Evolutionary conservation across 495 filamentous ascomycete genomes (phyloP).

Genomic region (Parathielavia appendiculata): DNA sequence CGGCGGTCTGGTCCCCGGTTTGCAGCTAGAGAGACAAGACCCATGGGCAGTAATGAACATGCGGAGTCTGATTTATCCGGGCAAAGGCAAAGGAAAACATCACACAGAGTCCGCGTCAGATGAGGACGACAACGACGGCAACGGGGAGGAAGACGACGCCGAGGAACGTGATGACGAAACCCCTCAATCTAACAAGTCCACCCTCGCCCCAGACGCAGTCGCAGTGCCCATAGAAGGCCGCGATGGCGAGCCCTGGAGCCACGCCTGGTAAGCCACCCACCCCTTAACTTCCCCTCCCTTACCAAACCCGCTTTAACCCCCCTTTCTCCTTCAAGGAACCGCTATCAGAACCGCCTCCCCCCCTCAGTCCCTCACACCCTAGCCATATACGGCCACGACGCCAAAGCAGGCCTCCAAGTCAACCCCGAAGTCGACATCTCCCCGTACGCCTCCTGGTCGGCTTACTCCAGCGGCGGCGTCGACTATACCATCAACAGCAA

Average conservation of each 20-base stretch:
- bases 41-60: constrained; percentile 85
- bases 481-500: background rate
- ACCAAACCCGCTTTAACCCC: background rate
- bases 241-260: constrained; percentile 61
- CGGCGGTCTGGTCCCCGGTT: constrained; percentile 71
- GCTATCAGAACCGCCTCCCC: constrained; percentile 28
- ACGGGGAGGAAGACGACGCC: constrained; percentile 1
- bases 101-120: background rate
- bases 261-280: constrained; percentile 42
- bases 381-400: constrained; percentile 80
- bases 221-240: constrained; percentile 54
- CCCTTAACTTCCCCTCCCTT: background rate
- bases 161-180: constrained; percentile 1
- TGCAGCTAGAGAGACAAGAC: constrained; percentile 68
- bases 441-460: constrained; percentile 8
- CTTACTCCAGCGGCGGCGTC: background rate
- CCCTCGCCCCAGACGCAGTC: constrained; percentile 26
- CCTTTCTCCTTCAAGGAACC: constrained; percentile 22
- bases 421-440: constrained; percentile 32
- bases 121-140: background rate
- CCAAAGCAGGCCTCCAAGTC: constrained; percentile 58
- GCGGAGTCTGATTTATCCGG: constrained; percentile 57
- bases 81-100: constrained; percentile 1
- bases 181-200: background rate
- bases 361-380: background rate